Evolutionary conservation across 352 stramenopile species (phyloP).

Genomic region (Phytopythium oedochilum): DNA sequence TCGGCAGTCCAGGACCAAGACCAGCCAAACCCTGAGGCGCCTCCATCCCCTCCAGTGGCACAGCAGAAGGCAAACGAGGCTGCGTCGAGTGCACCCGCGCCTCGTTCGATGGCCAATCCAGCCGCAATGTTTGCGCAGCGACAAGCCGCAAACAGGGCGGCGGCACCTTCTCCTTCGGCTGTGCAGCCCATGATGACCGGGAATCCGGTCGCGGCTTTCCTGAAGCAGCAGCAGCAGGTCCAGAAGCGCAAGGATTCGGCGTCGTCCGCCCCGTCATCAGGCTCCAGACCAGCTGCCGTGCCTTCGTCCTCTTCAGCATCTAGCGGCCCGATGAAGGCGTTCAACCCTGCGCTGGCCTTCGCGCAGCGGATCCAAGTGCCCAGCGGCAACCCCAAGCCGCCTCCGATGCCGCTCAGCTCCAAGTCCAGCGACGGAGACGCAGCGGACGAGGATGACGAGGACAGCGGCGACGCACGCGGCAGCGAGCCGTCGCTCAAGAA

Average conservation of each 20-base stretch:
- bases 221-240: conserved; percentile 51
- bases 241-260: conserved; percentile 13
- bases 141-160: conserved; percentile 20
- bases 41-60: conserved; percentile 10
- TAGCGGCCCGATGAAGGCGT: conserved; percentile 16
- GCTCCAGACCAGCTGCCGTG: not conserved
- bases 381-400: conserved; percentile 24
- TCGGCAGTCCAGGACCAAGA: conserved; percentile 15
- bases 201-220: conserved; percentile 51
- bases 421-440: conserved; percentile 37
- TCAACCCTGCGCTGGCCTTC: conserved; percentile 51
- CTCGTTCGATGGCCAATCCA: conserved; percentile 30
- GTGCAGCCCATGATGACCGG: conserved; percentile 5
- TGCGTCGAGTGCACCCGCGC: conserved; percentile 4
- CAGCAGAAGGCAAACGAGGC: conserved; percentile 12
- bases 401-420: conserved; percentile 15
- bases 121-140: conserved; percentile 56
- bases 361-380: conserved; percentile 41
- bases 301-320: not conserved
- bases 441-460: conserved; percentile 36
- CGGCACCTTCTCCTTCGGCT: conserved; percentile 7
- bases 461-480: conserved; percentile 17
- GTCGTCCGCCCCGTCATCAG: conserved; percentile 1
- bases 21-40: conserved; percentile 22
- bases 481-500: conserved; percentile 70